Evolutionary conservation across 331 rosid species (phyloP).

Genomic region (Stylosanthes scabra): DNA sequence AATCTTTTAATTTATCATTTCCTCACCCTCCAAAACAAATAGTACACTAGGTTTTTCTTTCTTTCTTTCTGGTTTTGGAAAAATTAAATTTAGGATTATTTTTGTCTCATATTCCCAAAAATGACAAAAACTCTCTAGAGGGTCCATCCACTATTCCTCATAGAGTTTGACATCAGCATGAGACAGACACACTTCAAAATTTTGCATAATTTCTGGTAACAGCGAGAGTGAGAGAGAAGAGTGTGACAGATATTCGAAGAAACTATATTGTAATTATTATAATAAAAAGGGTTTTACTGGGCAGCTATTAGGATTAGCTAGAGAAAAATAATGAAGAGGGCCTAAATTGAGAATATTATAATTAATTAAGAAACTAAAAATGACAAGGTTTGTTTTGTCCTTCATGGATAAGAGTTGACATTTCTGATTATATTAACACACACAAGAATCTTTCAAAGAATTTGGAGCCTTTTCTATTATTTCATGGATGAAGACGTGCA

Average conservation of each 20-base stretch:
- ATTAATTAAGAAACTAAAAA: slow-evolving; percentile 17
- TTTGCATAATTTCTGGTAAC: slow-evolving; percentile 17
- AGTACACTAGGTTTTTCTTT: not conserved
- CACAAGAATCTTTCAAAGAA: slow-evolving; percentile 41
- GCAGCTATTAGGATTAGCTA: not conserved
- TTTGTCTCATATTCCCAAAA: not conserved
- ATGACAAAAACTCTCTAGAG: not conserved
- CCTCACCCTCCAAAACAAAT: slow-evolving; percentile 3
- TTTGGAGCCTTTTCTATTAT: slow-evolving; percentile 30
- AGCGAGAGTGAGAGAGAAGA: slow-evolving; percentile 5
- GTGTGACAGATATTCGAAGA: slow-evolving; percentile 18
- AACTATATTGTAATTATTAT: not conserved
- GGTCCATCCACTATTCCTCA: not conserved
- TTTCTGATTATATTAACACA: slow-evolving; percentile 34
- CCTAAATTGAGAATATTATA: slow-evolving; percentile 9
- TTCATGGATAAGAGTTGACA: slow-evolving; percentile 41
- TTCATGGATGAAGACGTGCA: slow-evolving; percentile 41
- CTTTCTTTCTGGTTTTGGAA: not conserved
- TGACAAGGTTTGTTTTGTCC: slow-evolving; percentile 35
- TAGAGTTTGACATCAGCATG: slow-evolving; percentile 15
- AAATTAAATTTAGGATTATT: not conserved
- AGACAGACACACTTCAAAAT: not conserved
- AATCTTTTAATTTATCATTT: not conserved
- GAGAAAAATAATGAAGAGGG: slow-evolving; percentile 15
- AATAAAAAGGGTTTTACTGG: not conserved